A percentile compares a stretch with the other conserved stretches of the same genome.
phyloP scores from a whole-genome alignment of 2,329 filamentous ascomycete species.

The Tolypocladium ovalisporum region DNA sequence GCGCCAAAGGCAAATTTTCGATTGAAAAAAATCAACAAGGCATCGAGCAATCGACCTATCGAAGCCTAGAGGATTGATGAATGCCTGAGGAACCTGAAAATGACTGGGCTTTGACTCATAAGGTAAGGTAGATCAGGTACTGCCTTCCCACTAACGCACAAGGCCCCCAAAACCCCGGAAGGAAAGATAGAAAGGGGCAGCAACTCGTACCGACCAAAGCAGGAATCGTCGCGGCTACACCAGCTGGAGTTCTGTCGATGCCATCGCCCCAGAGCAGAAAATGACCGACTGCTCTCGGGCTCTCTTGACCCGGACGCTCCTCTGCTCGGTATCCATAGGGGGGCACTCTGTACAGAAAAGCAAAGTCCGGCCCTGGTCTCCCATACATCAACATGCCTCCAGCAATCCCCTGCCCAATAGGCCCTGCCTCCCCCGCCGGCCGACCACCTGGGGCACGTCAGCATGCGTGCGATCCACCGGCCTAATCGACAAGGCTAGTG shows the following conservation, averaged over 20 bases:
- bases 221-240: not conserved
- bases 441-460: not conserved
- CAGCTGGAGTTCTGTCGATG: not conserved
- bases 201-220: not conserved
- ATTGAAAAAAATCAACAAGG: not conserved
- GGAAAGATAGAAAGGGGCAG: not conserved
- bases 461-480: not conserved
- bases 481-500: not conserved
- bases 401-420: conserved; percentile 1
- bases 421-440: not conserved
- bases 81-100: not conserved
- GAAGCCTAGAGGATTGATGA: too few species aligned
- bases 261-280: not conserved
- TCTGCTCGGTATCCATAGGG: not conserved
- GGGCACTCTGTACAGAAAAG: not conserved
- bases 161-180: not conserved
- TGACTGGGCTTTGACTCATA: not conserved
- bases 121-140: not conserved
- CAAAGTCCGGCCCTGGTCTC: not conserved
- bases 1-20: not conserved
- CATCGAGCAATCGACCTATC: too few species aligned
- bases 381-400: not conserved
- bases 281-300: not conserved
- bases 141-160: not conserved
- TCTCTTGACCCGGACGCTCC: not conserved